Conservation (phyloP, 805 yeast genomes). For the Myxozyma nipponensis region DNA sequence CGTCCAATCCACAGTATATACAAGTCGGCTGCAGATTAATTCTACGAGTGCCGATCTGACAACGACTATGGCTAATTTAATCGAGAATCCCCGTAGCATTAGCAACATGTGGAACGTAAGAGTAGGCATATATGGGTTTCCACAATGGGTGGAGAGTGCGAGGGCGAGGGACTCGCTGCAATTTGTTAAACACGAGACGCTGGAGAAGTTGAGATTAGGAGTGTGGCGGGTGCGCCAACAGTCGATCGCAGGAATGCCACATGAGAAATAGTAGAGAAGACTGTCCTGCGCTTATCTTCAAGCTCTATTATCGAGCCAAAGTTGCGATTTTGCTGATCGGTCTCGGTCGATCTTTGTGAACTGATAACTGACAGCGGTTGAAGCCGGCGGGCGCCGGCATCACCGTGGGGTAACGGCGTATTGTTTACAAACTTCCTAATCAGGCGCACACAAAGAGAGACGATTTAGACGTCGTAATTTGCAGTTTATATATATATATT, state of each 20-base stretch:
- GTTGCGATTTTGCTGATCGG: no score
- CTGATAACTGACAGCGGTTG: no score
- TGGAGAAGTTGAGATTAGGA: constrained; percentile 23
- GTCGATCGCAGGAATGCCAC: not conserved
- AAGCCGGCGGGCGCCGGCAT: no score
- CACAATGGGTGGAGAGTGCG: constrained; percentile 12
- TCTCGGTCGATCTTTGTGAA: no score
- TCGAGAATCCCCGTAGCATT: constrained; percentile 13
- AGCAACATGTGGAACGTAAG: constrained; percentile 23
- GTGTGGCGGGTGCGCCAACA: constrained; percentile 23
- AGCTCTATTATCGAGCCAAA: no score
- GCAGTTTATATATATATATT: no score
- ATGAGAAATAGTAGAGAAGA: no score
- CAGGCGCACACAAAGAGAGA: no score
- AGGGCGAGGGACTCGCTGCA: constrained; percentile 3
- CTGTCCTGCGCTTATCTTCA: no score
- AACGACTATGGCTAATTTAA: constrained; percentile 13
- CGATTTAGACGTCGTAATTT: no score
- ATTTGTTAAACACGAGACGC: constrained; percentile 14
- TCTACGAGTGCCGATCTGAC: constrained; percentile 18
- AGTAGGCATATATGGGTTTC: constrained; percentile 13
- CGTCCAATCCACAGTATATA: constrained; percentile 1
- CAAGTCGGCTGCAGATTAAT: constrained; percentile 10
- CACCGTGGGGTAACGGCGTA: no score
- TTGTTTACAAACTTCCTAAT: no score